These are phyloP conservation scores for Fusarium gaditjirri DNA, from an alignment of 2,329 filamentous ascomycete species.

Conservation along the genomic window DNA sequence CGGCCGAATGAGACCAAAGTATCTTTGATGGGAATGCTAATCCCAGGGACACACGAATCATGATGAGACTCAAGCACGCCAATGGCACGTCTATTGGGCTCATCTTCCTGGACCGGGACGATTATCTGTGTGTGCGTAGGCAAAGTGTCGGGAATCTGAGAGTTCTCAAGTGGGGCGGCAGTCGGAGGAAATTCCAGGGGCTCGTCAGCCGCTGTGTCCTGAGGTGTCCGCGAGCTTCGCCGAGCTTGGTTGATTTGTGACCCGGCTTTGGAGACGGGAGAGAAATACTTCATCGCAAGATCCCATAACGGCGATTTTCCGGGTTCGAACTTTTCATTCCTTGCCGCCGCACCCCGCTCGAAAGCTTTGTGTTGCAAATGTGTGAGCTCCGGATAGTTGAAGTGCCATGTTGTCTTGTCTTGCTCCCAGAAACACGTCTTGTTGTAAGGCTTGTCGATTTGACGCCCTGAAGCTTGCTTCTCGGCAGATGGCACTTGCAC, in stretches of 20 bases:
- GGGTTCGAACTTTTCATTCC: conserved; percentile 64
- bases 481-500: conserved; percentile 61
- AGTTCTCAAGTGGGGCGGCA: conserved; percentile 42
- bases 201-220: conserved; percentile 40
- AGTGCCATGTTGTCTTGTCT: conserved; percentile 67
- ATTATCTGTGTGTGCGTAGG: conserved; percentile 51
- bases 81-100: conserved; percentile 57
- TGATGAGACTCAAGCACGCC: conserved; percentile 74
- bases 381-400: conserved; percentile 72
- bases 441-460: conserved; percentile 66
- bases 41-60: conserved; percentile 71
- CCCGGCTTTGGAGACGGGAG: conserved; percentile 52
- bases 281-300: conserved; percentile 68
- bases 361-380: conserved; percentile 68
- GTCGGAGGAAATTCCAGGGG: conserved; percentile 47
- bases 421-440: conserved; percentile 69
- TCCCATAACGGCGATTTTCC: conserved; percentile 64
- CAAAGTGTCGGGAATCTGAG: conserved; percentile 51
- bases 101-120: conserved; percentile 49
- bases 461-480: conserved; percentile 62
- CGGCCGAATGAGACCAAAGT: conserved; percentile 83
- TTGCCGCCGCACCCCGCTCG: conserved; percentile 59
- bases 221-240: conserved; percentile 25
- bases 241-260: conserved; percentile 16
- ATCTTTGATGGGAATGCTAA: conserved; percentile 73